Percentiles rank a stretch among this genome's conserved stretches.
These are phyloP conservation scores for Kregervanrija fluxuum DNA, from an alignment of 805 yeast genomes.

Conservation along the genomic window DNA sequence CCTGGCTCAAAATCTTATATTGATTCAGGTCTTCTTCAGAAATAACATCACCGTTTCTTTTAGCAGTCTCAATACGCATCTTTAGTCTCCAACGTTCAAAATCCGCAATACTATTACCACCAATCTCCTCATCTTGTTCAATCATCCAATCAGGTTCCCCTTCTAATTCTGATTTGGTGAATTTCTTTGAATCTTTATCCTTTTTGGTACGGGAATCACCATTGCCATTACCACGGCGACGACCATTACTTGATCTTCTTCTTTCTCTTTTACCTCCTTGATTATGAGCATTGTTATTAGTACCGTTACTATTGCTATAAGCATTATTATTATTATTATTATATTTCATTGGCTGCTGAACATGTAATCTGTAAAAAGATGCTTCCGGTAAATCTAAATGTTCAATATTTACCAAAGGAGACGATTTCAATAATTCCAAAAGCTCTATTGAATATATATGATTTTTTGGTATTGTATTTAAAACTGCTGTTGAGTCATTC, in stretches of 20 bases:
- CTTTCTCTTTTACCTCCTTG: constrained; percentile 11
- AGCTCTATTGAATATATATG: constrained; percentile 22
- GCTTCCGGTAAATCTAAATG: too few relatives aligned
- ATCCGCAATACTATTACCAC: constrained; percentile 49
- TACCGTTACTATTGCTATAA: constrained; percentile 5
- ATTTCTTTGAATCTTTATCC: constrained; percentile 3
- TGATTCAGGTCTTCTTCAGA: constrained; percentile 21
- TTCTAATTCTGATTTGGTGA: constrained; percentile 6
- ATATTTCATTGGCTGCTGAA: constrained; percentile 5
- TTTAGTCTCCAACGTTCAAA: constrained; percentile 53
- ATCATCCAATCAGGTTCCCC: constrained; percentile 32
- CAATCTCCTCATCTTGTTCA: constrained; percentile 27
- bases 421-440: constrained; percentile 23
- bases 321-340: constrained; percentile 2
- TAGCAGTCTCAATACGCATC: constrained; percentile 44
- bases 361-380: too few relatives aligned
- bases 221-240: background rate
- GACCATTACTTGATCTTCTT: constrained; percentile 11
- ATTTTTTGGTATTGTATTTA: constrained; percentile 6
- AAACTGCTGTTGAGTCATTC: background rate
- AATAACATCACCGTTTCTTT: constrained; percentile 36
- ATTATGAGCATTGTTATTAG: constrained; percentile 2
- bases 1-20: constrained; percentile 12
- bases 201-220: background rate
- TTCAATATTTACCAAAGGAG: too few relatives aligned